phyloP scores from a whole-genome alignment of 345 rosid species.

The Durio zibethinus region DNA sequence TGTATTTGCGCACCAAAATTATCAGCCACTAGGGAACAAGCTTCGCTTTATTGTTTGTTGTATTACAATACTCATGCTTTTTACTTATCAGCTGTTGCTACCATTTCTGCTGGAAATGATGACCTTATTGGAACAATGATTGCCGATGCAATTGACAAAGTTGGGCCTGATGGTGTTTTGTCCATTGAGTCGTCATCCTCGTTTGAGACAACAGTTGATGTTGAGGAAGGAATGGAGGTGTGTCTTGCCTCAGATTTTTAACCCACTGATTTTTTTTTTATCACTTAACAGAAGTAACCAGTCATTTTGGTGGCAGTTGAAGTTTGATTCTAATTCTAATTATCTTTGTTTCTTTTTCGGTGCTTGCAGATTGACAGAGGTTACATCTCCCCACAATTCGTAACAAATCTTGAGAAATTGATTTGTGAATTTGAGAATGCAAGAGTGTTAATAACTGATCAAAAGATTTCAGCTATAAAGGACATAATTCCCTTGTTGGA shows the following conservation, averaged over 20 bases:
- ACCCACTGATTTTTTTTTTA: too few relatives aligned
- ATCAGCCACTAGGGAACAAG: neutral
- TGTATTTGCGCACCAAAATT: neutral
- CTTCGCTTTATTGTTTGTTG: too few relatives aligned
- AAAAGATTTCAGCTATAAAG: conserved; percentile 87
- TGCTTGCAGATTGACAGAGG: conserved; percentile 84
- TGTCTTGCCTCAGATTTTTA: neutral
- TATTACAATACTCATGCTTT: neutral
- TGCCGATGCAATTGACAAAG: conserved; percentile 98
- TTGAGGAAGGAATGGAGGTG: conserved; percentile 99
- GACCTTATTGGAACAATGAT: conserved; percentile 91
- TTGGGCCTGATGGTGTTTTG: conserved; percentile 98
- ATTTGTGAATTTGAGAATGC: conserved; percentile 95
- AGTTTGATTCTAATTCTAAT: neutral
- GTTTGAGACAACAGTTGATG: conserved; percentile 91
- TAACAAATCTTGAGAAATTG: conserved; percentile 86
- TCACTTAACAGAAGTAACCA: neutral
- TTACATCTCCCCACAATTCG: conserved; percentile 92
- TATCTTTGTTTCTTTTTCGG: neutral
- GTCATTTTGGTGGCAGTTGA: neutral
- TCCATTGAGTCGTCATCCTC: conserved; percentile 98
- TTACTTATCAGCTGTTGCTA: conserved; percentile 53
- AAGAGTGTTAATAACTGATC: conserved; percentile 84
- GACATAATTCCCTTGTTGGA: conserved; percentile 90
- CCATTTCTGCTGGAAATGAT: conserved; percentile 97